These are phyloP conservation scores for Mycena vulgaris DNA, from an alignment of 768 basidiomycete genomes.

Conservation along the genomic window DNA sequence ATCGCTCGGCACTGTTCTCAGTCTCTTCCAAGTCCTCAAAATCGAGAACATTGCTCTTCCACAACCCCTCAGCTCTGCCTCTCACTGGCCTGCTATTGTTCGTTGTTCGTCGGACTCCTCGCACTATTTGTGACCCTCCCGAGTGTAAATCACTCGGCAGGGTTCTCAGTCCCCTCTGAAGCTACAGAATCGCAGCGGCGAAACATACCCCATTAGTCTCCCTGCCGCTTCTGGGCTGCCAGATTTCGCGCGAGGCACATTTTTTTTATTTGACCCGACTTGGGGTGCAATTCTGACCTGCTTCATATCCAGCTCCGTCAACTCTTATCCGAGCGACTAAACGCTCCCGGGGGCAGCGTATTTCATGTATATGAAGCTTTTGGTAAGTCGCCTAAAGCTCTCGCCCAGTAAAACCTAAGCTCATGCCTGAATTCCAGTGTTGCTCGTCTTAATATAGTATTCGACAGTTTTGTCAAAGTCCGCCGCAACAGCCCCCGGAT, in stretches of 20 bases:
- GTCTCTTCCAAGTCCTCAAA: background rate
- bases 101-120: background rate
- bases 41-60: background rate
- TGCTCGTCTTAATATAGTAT: too few relatives aligned
- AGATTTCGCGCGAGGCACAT: background rate
- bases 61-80: background rate
- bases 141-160: constrained; percentile 5
- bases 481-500: background rate
- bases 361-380: too few relatives aligned
- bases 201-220: background rate
- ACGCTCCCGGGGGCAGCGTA: too few relatives aligned
- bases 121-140: background rate
- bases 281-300: too few relatives aligned
- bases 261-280: background rate
- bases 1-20: background rate
- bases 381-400: too few relatives aligned
- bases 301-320: too few relatives aligned
- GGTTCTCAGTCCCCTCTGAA: background rate
- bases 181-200: background rate
- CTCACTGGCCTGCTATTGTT: background rate
- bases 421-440: too few relatives aligned
- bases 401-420: too few relatives aligned
- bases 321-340: too few relatives aligned
- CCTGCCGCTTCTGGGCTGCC: background rate
- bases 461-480: background rate